A percentile compares a stretch with the other conserved stretches of the same genome.
Evolutionary conservation across 352 stramenopile genomes (phyloP).

Genomic region (Pythium periplocum): DNA sequence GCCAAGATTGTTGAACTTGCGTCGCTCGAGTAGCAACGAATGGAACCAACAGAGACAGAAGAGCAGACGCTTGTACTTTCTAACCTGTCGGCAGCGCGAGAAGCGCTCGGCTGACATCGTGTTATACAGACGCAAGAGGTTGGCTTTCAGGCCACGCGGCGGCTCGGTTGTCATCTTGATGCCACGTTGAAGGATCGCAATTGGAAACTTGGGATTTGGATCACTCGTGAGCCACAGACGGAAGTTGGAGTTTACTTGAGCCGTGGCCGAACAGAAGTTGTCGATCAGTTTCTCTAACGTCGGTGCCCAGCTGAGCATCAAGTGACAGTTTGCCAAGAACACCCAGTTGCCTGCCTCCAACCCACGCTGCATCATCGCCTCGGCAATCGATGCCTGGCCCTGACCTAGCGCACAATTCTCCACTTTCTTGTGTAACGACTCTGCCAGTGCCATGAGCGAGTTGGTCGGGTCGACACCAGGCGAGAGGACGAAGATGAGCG

Average conservation of each 20-base stretch:
- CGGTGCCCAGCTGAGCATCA: conserved; percentile 95
- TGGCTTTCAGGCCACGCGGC: conserved; percentile 89
- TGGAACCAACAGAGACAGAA: conserved; percentile 97
- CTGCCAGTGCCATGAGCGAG: conserved; percentile 84
- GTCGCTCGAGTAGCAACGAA: conserved; percentile 90
- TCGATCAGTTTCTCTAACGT: conserved; percentile 94
- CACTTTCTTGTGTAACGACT: conserved; percentile 77
- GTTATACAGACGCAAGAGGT: conserved; percentile 94
- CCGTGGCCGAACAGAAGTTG: conserved; percentile 61
- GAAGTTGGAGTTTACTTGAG: conserved; percentile 84
- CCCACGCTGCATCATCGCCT: conserved; percentile 85
- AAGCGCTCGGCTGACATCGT: conserved; percentile 88
- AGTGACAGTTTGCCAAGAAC: conserved; percentile 95
- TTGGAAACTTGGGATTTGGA: conserved; percentile 93
- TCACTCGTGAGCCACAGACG: conserved; percentile 92
- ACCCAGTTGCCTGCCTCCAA: conserved; percentile 90
- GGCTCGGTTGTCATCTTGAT: conserved; percentile 98
- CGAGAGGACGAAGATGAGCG: conserved; percentile 94
- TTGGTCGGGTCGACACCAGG: conserved; percentile 94
- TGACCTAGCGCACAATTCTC: conserved; percentile 93
- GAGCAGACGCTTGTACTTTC: conserved; percentile 91
- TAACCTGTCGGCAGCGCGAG: conserved; percentile 65
- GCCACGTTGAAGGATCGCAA: conserved; percentile 91
- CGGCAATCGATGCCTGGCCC: conserved; percentile 89
- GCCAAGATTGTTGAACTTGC: conserved; percentile 95